Percentiles rank a stretch among this genome's conserved stretches.
Conservation (phyloP, 129 eudicot genomes). For the Helichrysum umbraculigerum region DNA sequence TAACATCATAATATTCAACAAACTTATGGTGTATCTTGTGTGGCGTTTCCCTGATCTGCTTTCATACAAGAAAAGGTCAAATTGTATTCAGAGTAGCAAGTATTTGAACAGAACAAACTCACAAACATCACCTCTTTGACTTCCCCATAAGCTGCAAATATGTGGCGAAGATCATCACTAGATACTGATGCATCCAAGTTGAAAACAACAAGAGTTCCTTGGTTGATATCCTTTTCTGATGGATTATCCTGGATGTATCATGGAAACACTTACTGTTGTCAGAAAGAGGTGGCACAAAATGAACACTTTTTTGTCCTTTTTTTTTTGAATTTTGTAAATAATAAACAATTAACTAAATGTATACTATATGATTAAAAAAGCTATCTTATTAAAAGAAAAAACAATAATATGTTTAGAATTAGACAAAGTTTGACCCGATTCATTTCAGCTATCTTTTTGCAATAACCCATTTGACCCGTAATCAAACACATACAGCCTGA, state of each 20-base stretch:
- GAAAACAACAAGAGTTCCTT: conserved; percentile 94
- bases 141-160: conserved; percentile 91
- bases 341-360: background rate
- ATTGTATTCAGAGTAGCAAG: background rate
- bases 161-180: conserved; percentile 81
- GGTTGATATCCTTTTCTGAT: conserved; percentile 93
- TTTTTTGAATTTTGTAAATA: background rate
- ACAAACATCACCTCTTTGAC: conserved; percentile 76
- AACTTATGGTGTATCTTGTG: conserved; percentile 93
- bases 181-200: conserved; percentile 90
- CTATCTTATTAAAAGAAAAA: background rate
- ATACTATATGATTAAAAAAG: background rate
- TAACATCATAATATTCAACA: conserved; percentile 83
- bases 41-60: conserved; percentile 93
- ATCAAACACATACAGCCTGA: background rate
- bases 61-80: conserved; percentile 7
- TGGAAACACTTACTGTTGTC: conserved; percentile 5
- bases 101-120: conserved; percentile 3
- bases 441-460: background rate
- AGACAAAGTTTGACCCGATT: background rate
- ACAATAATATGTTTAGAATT: no score
- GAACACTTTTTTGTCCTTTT: background rate
- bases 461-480: background rate
- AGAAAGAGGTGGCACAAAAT: background rate
- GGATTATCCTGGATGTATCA: conserved; percentile 74